A percentile compares a stretch with the other conserved stretches of the same genome.
Conservation (phyloP, 805 yeast species). For the Saccharomycopsis lassenensis region DNA sequence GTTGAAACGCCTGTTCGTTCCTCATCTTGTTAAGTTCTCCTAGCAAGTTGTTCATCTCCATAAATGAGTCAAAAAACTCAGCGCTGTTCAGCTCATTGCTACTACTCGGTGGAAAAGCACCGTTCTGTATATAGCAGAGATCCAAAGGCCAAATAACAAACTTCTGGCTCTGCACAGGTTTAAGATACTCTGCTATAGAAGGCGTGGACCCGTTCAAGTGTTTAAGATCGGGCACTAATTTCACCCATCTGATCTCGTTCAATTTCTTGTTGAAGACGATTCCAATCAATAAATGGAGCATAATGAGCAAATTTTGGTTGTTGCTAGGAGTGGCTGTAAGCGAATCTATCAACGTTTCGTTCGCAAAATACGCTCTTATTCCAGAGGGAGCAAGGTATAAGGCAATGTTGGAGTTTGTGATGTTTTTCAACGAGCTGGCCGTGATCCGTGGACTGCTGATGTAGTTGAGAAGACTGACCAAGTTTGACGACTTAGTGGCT, state of each 20-base stretch:
- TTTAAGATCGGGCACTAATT: conserved; percentile 53
- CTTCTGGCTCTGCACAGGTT: conserved; percentile 39
- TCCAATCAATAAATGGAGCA: conserved; percentile 17
- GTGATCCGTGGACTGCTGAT: conserved; percentile 8
- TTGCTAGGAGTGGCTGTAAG: conserved; percentile 20
- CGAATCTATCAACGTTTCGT: conserved; percentile 26
- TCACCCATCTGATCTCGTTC: conserved; percentile 44
- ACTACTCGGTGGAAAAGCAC: conserved; percentile 4
- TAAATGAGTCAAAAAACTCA: too few relatives aligned
- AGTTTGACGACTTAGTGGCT: conserved; percentile 24
- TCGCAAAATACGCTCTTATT: conserved; percentile 35
- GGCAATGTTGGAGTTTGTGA: conserved; percentile 27
- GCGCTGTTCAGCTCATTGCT: too few relatives aligned
- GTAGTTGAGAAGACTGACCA: conserved; percentile 26
- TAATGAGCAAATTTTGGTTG: conserved; percentile 15
- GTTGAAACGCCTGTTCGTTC: too few relatives aligned
- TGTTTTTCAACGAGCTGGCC: not conserved
- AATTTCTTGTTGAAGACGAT: conserved; percentile 18
- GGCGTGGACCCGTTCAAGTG: conserved; percentile 65
- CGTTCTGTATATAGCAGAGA: conserved; percentile 50
- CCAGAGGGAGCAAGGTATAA: conserved; percentile 47
- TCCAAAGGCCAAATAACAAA: conserved; percentile 65
- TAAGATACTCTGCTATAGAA: conserved; percentile 43
- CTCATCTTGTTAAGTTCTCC: too few relatives aligned
- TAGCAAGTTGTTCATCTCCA: conserved; percentile 4